Evolutionary conservation across 371 early-diverging fungal species (phyloP).

Genomic region (Lichtheimia corymbifera): DNA sequence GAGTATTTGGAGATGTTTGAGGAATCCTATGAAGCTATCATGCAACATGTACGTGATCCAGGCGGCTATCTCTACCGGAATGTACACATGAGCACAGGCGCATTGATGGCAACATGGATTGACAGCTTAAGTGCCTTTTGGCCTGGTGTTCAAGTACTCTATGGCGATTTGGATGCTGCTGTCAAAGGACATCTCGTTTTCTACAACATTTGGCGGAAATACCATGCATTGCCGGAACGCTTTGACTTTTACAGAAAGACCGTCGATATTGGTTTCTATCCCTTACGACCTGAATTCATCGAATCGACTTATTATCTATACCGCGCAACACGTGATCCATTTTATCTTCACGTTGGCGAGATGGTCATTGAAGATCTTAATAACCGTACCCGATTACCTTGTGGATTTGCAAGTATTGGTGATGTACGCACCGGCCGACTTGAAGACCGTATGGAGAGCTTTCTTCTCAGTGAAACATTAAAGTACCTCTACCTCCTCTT

Average conservation of each 20-base stretch:
- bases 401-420: slow-evolving; percentile 83
- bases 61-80: slow-evolving; percentile 83
- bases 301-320: slow-evolving; percentile 94
- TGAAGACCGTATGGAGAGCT: slow-evolving; percentile 94
- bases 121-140: slow-evolving; percentile 92
- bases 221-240: slow-evolving; percentile 85
- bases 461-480: slow-evolving; percentile 91
- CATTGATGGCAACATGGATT: slow-evolving; percentile 76
- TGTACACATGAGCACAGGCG: slow-evolving; percentile 78
- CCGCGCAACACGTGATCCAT: slow-evolving; percentile 86
- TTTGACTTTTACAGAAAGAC: slow-evolving; percentile 70
- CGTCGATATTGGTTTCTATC: slow-evolving; percentile 74
- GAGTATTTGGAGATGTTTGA: slow-evolving; percentile 79
- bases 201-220: slow-evolving; percentile 85
- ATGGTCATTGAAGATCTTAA: slow-evolving; percentile 83
- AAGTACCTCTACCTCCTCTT: slow-evolving; percentile 93
- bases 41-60: slow-evolving; percentile 64
- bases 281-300: slow-evolving; percentile 91
- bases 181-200: slow-evolving; percentile 80
- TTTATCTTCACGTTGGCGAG: slow-evolving; percentile 89
- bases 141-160: slow-evolving; percentile 83
- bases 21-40: slow-evolving; percentile 74
- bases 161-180: slow-evolving; percentile 85
- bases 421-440: slow-evolving; percentile 64
- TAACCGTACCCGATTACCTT: slow-evolving; percentile 65